Evolutionary conservation across 768 basidiomycete genomes (phyloP).

Genomic region (Suillus subalutaceus): DNA sequence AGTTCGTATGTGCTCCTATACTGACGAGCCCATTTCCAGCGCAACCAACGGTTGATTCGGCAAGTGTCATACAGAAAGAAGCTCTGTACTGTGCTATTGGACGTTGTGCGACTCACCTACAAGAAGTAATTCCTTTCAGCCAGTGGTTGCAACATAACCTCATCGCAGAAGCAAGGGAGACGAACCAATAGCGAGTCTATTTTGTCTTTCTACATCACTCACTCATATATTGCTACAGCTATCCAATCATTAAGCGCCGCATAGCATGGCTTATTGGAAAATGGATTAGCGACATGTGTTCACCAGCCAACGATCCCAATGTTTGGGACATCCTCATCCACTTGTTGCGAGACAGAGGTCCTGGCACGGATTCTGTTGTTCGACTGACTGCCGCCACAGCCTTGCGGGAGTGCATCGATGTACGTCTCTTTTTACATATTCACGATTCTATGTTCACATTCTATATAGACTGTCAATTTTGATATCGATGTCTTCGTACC

Average conservation of each 20-base stretch:
- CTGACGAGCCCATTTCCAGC: slow-evolving; percentile 26
- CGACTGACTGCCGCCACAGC: slow-evolving; percentile 83
- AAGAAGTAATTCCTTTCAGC: slow-evolving; percentile 66
- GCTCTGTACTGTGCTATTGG: slow-evolving; percentile 89
- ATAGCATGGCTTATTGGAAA: slow-evolving; percentile 94
- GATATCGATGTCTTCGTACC: slow-evolving; percentile 66
- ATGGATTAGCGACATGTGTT: slow-evolving; percentile 76
- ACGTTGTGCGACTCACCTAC: slow-evolving; percentile 70
- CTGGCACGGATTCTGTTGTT: slow-evolving; percentile 82
- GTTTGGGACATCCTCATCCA: slow-evolving; percentile 85
- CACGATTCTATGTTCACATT: slow-evolving; percentile 9
- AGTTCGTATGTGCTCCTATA: not conserved
- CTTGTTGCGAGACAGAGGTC: slow-evolving; percentile 68
- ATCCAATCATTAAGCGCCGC: slow-evolving; percentile 90
- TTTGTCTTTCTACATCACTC: not conserved
- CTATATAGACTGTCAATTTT: slow-evolving; percentile 62
- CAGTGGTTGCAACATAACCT: slow-evolving; percentile 70
- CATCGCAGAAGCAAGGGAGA: slow-evolving; percentile 57
- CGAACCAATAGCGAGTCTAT: slow-evolving; percentile 55
- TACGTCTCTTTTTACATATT: slow-evolving; percentile 43
- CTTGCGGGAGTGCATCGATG: slow-evolving; percentile 82
- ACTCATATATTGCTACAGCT: slow-evolving; percentile 47
- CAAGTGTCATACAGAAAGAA: slow-evolving; percentile 75
- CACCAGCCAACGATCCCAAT: slow-evolving; percentile 57
- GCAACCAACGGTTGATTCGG: slow-evolving; percentile 54